phyloP scores from a whole-genome alignment of 192 early-diverging fungal species.

The Geranomyces michiganensis region DNA sequence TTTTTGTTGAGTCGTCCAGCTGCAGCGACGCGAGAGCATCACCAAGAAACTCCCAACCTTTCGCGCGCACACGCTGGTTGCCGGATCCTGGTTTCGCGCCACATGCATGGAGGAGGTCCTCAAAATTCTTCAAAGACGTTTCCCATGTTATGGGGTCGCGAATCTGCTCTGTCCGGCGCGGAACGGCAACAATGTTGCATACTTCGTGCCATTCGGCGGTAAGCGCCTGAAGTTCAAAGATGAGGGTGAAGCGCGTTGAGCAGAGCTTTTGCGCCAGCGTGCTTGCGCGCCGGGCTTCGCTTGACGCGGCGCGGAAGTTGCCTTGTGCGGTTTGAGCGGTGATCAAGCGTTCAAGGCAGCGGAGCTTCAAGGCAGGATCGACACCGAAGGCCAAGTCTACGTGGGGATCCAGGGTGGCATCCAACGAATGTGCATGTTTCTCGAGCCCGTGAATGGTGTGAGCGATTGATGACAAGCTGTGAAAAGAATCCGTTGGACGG shows the following conservation, averaged over 20 bases:
- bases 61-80: constrained; percentile 2
- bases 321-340: neutral
- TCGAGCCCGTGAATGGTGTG: constrained; percentile 9
- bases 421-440: neutral
- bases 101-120: neutral
- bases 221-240: neutral
- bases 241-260: constrained; percentile 2
- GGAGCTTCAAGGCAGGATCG: neutral
- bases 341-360: constrained; percentile 5
- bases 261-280: neutral
- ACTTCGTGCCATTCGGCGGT: constrained; percentile 15
- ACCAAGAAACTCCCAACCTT: constrained; percentile 26
- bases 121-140: neutral
- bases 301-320: neutral
- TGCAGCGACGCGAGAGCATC: constrained; percentile 1
- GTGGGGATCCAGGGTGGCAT: neutral
- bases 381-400: neutral
- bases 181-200: neutral
- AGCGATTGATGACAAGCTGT: neutral
- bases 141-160: neutral
- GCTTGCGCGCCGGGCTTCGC: constrained; percentile 1
- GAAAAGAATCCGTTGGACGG: neutral
- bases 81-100: neutral
- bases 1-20: neutral
- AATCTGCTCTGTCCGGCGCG: neutral